Percentiles rank a stretch among this genome's conserved stretches.
phyloP scores from a whole-genome alignment of 257 asterid genomes.

The Salvia splendens region DNA sequence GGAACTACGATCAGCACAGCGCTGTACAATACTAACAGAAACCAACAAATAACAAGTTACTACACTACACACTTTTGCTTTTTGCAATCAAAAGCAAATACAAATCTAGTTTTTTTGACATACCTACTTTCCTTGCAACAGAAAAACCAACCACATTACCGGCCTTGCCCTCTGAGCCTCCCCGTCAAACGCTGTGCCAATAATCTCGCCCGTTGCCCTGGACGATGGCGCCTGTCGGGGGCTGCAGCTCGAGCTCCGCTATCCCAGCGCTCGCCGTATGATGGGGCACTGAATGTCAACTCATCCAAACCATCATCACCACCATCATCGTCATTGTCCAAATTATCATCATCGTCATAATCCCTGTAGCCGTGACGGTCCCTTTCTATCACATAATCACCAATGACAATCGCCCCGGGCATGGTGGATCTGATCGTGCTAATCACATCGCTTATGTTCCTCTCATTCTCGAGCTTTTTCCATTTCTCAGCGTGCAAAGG shows the following conservation, averaged over 20 bases:
- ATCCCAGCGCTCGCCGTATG: conserved; percentile 27
- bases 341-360: conserved; percentile 26
- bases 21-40: conserved; percentile 28
- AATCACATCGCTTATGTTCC: conserved; percentile 53
- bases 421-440: conserved; percentile 70
- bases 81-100: neutral
- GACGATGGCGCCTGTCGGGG: neutral
- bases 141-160: conserved; percentile 15
- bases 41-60: conserved; percentile 18
- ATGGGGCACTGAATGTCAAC: neutral
- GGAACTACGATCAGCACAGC: neutral
- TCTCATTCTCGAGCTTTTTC: conserved; percentile 68
- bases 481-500: conserved; percentile 61
- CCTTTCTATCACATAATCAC: conserved; percentile 69
- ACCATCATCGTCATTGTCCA: conserved; percentile 9
- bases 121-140: conserved; percentile 13
- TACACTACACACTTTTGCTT: neutral
- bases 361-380: conserved; percentile 26
- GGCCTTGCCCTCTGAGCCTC: conserved; percentile 34
- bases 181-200: conserved; percentile 27
- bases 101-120: neutral
- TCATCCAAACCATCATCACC: conserved; percentile 6
- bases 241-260: conserved; percentile 20
- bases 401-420: conserved; percentile 73
- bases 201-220: conserved; percentile 2